A percentile compares a stretch with the other conserved stretches of the same genome.
phyloP scores from a whole-genome alignment of 148 eudicot genomes.

The Selenicereus undatus region DNA sequence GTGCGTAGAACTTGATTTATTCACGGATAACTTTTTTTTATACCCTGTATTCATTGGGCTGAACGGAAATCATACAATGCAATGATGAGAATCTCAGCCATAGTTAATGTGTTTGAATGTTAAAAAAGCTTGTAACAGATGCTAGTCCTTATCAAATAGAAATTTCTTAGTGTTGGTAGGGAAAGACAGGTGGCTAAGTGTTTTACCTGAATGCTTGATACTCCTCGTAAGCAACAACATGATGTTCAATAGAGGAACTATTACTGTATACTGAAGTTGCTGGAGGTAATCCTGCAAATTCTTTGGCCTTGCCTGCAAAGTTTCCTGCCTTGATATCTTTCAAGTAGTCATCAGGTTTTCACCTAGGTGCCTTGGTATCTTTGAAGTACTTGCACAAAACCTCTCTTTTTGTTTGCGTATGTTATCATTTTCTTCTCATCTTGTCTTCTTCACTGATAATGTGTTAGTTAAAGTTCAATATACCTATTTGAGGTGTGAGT shows the following conservation, averaged over 20 bases:
- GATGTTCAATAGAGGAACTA: neutral
- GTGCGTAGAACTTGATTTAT: neutral
- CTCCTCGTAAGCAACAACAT: neutral
- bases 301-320: neutral
- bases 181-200: neutral
- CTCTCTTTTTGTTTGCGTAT: neutral
- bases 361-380: neutral
- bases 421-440: neutral
- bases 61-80: neutral
- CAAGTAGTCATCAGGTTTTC: slow-evolving; percentile 1
- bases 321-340: neutral
- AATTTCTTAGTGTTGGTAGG: neutral
- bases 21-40: neutral
- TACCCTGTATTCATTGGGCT: neutral
- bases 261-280: neutral
- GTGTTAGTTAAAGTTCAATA: neutral
- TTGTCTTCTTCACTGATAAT: neutral
- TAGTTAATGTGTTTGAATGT: slow-evolving; percentile 7
- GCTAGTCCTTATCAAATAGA: neutral
- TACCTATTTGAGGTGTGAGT: neutral
- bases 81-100: neutral
- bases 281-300: neutral
- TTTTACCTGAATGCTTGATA: neutral
- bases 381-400: neutral
- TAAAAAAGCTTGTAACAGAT: neutral